phyloP scores from a whole-genome alignment of 2,329 filamentous ascomycete genomes.

The Metarhizium brunneum region DNA sequence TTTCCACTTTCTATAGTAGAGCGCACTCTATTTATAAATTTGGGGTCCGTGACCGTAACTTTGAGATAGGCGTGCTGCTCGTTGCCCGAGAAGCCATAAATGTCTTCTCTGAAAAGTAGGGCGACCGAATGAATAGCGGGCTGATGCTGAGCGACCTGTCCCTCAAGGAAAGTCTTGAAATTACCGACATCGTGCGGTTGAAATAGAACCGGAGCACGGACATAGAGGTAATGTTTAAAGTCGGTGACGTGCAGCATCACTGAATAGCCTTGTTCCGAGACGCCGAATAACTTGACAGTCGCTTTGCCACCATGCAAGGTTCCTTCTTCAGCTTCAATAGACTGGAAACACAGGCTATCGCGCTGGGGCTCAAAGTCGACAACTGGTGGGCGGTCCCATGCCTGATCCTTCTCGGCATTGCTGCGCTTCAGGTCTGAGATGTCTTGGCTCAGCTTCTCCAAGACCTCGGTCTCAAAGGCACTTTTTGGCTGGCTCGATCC shows the following conservation, averaged over 20 bases:
- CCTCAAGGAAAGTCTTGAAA: slow-evolving; percentile 75
- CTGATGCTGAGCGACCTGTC: slow-evolving; percentile 63
- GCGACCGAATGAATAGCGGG: slow-evolving; percentile 71
- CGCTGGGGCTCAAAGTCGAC: slow-evolving; percentile 43
- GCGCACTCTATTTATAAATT: slow-evolving; percentile 68
- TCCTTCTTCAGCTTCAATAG: slow-evolving; percentile 92
- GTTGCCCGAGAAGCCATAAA: slow-evolving; percentile 92
- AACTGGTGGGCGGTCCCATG: slow-evolving; percentile 63
- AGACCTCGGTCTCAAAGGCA: slow-evolving; percentile 83
- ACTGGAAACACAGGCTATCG: slow-evolving; percentile 79
- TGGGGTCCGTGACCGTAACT: slow-evolving; percentile 86
- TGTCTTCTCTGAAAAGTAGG: slow-evolving; percentile 77
- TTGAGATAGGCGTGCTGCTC: slow-evolving; percentile 86
- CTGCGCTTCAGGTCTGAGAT: slow-evolving; percentile 75
- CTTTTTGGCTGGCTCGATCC: slow-evolving; percentile 78
- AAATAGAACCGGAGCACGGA: slow-evolving; percentile 80
- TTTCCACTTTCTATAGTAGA: slow-evolving; percentile 63
- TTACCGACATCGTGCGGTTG: slow-evolving; percentile 65
- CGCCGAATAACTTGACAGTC: slow-evolving; percentile 86
- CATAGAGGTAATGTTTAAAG: slow-evolving; percentile 93
- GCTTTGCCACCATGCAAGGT: slow-evolving; percentile 65
- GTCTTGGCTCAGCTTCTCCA: slow-evolving; percentile 94
- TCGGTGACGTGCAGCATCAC: slow-evolving; percentile 91
- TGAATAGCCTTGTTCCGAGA: slow-evolving; percentile 76
- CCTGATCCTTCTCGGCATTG: slow-evolving; percentile 87